These are phyloP conservation scores for Termitomyces sp. DNA, from an alignment of 768 basidiomycete genomes.

Conservation along the genomic window DNA sequence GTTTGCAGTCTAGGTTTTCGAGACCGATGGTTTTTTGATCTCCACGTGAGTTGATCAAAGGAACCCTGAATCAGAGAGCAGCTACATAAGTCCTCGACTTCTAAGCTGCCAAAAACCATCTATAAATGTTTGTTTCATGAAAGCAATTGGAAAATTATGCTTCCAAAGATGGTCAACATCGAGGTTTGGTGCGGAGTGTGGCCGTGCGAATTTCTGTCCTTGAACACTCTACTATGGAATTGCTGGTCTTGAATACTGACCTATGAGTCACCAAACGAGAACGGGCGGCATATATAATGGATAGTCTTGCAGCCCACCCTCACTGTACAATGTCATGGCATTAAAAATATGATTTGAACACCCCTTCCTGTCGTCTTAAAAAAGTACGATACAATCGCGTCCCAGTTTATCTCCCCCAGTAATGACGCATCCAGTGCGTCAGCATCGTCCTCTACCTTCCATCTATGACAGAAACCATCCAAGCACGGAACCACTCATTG, in stretches of 20 bases:
- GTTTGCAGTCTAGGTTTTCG: background rate
- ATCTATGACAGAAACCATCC: slow-evolving; percentile 5
- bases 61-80: background rate
- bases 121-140: background rate
- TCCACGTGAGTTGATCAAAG: slow-evolving; percentile 1
- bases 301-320: too few species aligned
- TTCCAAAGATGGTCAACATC: background rate
- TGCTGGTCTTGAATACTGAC: too few species aligned
- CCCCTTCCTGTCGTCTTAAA: too few species aligned
- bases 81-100: background rate
- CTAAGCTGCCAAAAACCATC: background rate
- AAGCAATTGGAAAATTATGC: background rate
- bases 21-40: background rate
- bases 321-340: too few species aligned
- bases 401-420: background rate
- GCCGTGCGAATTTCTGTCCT: background rate
- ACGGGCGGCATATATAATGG: too few species aligned
- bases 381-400: slow-evolving; percentile 3
- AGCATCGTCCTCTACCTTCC: background rate
- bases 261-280: too few species aligned
- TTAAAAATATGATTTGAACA: too few species aligned
- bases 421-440: slow-evolving; percentile 1
- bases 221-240: too few species aligned
- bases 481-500: background rate
- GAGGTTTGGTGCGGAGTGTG: background rate